phyloP scores from a whole-genome alignment of 768 basidiomycete species.

The Naganishia friedmannii region DNA sequence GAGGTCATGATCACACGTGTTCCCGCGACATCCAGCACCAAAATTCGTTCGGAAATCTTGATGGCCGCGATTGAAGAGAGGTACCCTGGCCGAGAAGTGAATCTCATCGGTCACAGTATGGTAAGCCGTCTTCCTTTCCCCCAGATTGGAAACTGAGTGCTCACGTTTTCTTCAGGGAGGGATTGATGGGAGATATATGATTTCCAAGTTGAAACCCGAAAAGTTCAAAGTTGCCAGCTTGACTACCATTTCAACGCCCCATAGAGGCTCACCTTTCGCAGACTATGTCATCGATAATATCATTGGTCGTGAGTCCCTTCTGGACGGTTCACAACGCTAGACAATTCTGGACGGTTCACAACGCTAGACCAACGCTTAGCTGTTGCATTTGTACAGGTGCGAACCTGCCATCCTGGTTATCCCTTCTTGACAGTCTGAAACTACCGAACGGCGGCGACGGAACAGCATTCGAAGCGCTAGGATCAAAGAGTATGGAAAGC shows the following conservation, averaged over 20 bases:
- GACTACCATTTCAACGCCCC: constrained; percentile 92
- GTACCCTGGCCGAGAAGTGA: constrained; percentile 79
- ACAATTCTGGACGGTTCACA: not conserved
- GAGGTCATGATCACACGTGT: constrained; percentile 92
- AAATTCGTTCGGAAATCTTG: constrained; percentile 86
- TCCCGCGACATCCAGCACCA: constrained; percentile 82
- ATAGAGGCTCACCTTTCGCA: constrained; percentile 88
- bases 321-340: too few relatives aligned
- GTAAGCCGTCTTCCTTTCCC: constrained; percentile 53
- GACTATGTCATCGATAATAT: constrained; percentile 61
- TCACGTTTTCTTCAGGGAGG: constrained; percentile 63
- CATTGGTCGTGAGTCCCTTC: constrained; percentile 46
- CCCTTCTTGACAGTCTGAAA: constrained; percentile 65
- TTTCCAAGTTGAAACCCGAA: constrained; percentile 73
- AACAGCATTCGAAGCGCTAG: constrained; percentile 84
- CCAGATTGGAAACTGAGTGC: not conserved
- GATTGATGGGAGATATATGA: constrained; percentile 83
- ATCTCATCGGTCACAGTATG: constrained; percentile 85
- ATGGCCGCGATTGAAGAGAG: constrained; percentile 72
- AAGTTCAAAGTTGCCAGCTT: constrained; percentile 78
- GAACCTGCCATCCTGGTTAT: constrained; percentile 53
- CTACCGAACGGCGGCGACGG: constrained; percentile 94
- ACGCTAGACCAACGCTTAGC: not conserved
- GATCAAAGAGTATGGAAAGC: constrained; percentile 73
- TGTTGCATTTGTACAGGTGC: constrained; percentile 36